Percentiles rank a stretch among this genome's conserved stretches.
phyloP scores from a whole-genome alignment of 139 green algal species.

The Volvox reticuliferus region DNA sequence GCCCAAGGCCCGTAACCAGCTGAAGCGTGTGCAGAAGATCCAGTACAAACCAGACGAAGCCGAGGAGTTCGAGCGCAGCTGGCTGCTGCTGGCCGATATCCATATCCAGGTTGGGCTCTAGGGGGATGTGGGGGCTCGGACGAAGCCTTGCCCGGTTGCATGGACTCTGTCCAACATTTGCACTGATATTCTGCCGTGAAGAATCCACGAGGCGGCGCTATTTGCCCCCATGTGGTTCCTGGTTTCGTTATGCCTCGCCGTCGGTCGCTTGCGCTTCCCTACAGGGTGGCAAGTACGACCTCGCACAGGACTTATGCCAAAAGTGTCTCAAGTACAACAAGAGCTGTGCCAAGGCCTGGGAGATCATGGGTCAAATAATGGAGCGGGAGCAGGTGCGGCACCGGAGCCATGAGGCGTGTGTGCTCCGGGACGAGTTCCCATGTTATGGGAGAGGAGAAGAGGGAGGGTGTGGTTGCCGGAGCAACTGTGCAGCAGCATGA shows the following conservation, averaged over 20 bases:
- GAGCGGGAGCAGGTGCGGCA: conserved; percentile 73
- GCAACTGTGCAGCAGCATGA: no score
- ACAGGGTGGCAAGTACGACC: conserved; percentile 78
- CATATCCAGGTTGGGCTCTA: conserved; percentile 69
- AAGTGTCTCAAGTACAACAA: conserved; percentile 90
- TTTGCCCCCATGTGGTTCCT: no score
- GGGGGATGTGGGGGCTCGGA: not conserved
- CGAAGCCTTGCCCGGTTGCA: no score
- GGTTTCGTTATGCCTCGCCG: no score
- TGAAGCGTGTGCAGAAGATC: conserved; percentile 82
- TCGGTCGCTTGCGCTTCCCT: no score
- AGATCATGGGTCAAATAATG: conserved; percentile 81
- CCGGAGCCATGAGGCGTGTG: not conserved
- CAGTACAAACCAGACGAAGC: conserved; percentile 78
- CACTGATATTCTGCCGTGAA: no score
- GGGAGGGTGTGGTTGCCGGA: no score
- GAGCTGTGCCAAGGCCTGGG: conserved; percentile 81
- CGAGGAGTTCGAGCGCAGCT: conserved; percentile 84
- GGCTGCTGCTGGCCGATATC: conserved; percentile 87
- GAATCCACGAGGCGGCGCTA: no score
- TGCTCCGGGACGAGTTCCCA: not conserved
- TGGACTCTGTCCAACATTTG: no score
- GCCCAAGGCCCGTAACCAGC: conserved; percentile 79
- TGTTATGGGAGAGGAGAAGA: no score
- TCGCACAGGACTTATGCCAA: conserved; percentile 81